Conservation (phyloP, 2,329 filamentous ascomycete species). For the Corynespora cassiicola region DNA sequence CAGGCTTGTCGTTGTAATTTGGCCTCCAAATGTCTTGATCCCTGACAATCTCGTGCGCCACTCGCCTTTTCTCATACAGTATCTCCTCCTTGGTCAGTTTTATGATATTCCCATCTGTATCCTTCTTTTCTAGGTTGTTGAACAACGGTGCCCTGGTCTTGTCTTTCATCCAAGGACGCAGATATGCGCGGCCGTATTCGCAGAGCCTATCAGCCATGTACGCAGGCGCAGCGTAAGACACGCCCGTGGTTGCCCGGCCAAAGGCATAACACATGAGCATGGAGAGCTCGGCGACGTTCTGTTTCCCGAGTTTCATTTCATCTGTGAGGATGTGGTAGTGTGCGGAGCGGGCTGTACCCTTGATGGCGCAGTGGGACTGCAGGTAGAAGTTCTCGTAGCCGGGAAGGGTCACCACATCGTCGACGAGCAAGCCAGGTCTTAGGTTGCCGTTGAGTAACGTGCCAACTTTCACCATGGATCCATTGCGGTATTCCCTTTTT, state of each 20-base stretch:
- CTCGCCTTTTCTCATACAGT: no score
- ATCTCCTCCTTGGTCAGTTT: no score
- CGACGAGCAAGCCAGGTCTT: constrained; percentile 30
- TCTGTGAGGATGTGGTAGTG: constrained; percentile 41
- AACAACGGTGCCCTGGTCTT: no score
- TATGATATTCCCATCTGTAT: no score
- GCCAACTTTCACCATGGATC: no score
- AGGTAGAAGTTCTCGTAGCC: constrained; percentile 38
- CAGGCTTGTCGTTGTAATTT: no score
- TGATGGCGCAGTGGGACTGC: constrained; percentile 31
- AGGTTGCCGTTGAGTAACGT: constrained; percentile 24
- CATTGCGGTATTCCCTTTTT: no score
- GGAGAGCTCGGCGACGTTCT: constrained; percentile 4
- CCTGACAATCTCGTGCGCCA: no score
- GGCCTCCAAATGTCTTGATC: no score
- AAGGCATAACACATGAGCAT: constrained; percentile 5
- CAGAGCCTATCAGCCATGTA: constrained; percentile 45
- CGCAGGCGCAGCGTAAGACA: constrained; percentile 19
- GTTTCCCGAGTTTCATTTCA: constrained; percentile 21
- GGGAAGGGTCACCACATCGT: constrained; percentile 28
- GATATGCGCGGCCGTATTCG: constrained; percentile 34
- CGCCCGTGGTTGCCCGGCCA: constrained; percentile 7
- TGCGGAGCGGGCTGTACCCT: constrained; percentile 35
- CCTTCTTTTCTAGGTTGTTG: no score
- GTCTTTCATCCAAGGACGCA: constrained; percentile 8